Evolutionary conservation across 1,284 basidiomycete species (phyloP), one percentile per base, ranked within the genome.

Genomic region (Farysia itapuensis): DNA sequence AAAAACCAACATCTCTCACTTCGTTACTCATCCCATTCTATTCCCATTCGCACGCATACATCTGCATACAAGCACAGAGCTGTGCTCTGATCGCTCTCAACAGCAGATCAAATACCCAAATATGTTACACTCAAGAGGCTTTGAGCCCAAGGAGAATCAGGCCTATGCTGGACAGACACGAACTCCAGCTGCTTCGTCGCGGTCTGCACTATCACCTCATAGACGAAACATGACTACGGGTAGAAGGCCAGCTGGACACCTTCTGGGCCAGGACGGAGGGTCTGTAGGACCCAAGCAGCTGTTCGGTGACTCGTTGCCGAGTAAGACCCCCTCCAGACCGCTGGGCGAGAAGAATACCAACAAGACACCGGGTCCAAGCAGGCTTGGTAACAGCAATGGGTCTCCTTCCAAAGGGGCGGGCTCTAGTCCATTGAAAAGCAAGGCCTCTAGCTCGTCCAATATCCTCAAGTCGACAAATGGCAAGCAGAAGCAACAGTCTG

Each of bases 61-160:
- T 28, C 26, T 9, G n/a, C n/a, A 28, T 28, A 28, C 26, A 11
- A 11, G 26, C 26, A 11, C 11, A n/a, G 26, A 28, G 26, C 11
- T 28, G 26, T n/a, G 26, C n/a, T n/a, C 11, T 28, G 9, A n/a
- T 28, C 26, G n/a, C 11, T 28, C 26, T n/a, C n/a, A n/a, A n/a
- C n/a, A n/a, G n/a, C n/a, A n/a, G n/a, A n/a, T n/a, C n/a, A n/a
- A n/a, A n/a, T n/a, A n/a, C 25, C 9, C 25, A 28, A 19, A 33
- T 19, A 64, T 64, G 60, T 44, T 64, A 38, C 60, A 58, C 23
- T 53, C 53, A 22, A 40, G 60, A 23, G 60, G 54, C 14, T 64
- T 64, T 33, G 54, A 52, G 20, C 44, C 52, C 11, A 49, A 50
- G 2, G 60, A 64, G 39, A 64, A 64, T 36, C 60, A 64, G 60